Evolutionary conservation across 1,284 basidiomycete genomes (phyloP), one percentile per base, ranked within the genome.

Genomic region (Cutaneotrichosporon dermatis): DNA sequence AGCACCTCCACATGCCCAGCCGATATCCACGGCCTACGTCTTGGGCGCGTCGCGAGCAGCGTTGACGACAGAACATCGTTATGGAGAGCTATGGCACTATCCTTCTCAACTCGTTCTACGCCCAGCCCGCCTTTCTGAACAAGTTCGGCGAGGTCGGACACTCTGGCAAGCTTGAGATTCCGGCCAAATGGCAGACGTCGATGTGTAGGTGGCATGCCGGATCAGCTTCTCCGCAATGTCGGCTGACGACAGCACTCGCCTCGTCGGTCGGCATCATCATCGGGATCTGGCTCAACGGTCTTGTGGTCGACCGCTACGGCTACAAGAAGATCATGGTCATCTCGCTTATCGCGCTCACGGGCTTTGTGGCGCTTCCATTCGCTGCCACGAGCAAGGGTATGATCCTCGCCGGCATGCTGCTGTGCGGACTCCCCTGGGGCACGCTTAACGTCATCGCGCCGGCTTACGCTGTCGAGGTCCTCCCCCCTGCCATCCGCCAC

Each of bases 181-280:
- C 80, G 0, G 78, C 80, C 0, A 62, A 71, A 34, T 82, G 80
- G 80, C 80, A 82, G 58, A 68, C 78, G 11, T 80, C 79, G 6
- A 51, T 51, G 45, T 48, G 45, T 46, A 46, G 12, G 16, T 25
- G 25, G 25, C 25, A 25, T 25, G 25, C 25, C 25, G 25, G 25
- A 25, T 25, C 25, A 25, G 25, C 25, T 46, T 15, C 12, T 15
- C 16, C 4, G n/a, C 15, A n/a, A n/a, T 25, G 13, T 12, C 6
- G 4, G 13, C 51, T 52, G 16, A 51, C 39, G 9, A 4, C 50
- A 51, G 50, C 51, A 13, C 48, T 56, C 16, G 40, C 51, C 2
- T 33, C 40, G n/a, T 34, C 40, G 8, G 13, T 50, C 13, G 48
- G 55, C 48, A 50, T 50, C 34, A 50, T 43, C 41, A 36, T 56